A percentile compares a stretch with the other conserved stretches of the same genome.
These are phyloP conservation scores for Histomonas meleagridis DNA, from an alignment of 208 protist species.

Conservation along the genomic window DNA sequence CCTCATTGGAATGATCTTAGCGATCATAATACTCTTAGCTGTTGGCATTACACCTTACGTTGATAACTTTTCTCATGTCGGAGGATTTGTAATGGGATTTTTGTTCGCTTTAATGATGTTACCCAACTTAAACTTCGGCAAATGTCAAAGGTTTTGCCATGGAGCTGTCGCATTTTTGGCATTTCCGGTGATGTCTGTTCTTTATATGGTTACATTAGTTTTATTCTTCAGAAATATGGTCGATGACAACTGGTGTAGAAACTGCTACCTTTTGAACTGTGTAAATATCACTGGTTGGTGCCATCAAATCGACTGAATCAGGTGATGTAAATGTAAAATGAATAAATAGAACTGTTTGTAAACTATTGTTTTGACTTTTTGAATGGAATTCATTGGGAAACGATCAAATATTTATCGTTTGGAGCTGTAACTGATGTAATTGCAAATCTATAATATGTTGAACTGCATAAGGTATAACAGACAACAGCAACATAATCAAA, in stretches of 20 bases:
- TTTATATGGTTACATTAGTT: not conserved
- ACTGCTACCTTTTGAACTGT: not conserved
- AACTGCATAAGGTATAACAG: too few species aligned
- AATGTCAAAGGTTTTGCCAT: not conserved
- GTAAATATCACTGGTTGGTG: not conserved
- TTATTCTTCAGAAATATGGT: not conserved
- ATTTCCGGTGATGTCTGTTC: not conserved
- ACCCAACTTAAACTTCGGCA: not conserved
- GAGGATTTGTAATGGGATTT: slow-evolving; percentile 4
- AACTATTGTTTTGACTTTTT: too few species aligned
- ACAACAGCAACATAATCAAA: too few species aligned
- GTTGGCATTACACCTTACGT: not conserved
- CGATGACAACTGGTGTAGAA: not conserved
- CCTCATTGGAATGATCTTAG: not conserved
- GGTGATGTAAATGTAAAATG: too few species aligned
- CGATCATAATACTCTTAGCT: not conserved
- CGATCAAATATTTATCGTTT: too few species aligned
- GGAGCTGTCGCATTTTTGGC: not conserved
- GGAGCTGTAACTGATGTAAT: too few species aligned
- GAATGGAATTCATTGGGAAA: too few species aligned
- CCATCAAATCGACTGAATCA: too few species aligned
- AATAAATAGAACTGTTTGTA: too few species aligned
- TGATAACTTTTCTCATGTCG: slow-evolving; percentile 16
- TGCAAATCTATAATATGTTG: too few species aligned
- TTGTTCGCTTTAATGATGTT: not conserved